These are phyloP conservation scores for Neoboletus magnificus DNA, from an alignment of 768 basidiomycete genomes.

Conservation along the genomic window DNA sequence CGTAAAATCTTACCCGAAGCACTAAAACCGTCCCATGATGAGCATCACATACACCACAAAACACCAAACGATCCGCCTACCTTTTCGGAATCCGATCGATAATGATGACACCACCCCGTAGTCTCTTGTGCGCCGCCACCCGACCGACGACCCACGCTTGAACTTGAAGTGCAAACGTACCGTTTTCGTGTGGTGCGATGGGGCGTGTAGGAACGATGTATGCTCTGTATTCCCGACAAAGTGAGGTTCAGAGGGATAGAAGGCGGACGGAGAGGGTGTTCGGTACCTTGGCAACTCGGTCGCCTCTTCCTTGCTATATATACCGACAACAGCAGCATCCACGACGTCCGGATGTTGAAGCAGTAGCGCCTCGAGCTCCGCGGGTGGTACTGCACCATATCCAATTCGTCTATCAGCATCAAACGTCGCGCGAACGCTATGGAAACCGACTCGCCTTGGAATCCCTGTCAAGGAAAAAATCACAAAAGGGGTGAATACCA, in stretches of 20 bases:
- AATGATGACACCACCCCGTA: constrained; percentile 71
- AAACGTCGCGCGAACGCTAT: not conserved
- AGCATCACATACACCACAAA: not conserved
- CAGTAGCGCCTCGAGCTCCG: constrained; percentile 77
- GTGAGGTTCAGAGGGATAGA: not conserved
- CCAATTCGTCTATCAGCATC: not conserved
- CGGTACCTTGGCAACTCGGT: constrained; percentile 76
- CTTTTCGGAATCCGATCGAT: constrained; percentile 45
- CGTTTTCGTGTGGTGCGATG: constrained; percentile 16
- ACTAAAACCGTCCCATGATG: constrained; percentile 35
- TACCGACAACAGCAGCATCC: constrained; percentile 79
- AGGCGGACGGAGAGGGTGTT: not conserved
- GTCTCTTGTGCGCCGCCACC: constrained; percentile 71
- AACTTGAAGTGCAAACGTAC: constrained; percentile 46
- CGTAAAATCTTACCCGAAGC: constrained; percentile 87
- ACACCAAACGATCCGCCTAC: not conserved
- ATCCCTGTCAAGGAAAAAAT: constrained; percentile 46
- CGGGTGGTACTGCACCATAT: constrained; percentile 64
- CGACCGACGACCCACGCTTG: constrained; percentile 63
- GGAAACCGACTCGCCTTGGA: constrained; percentile 52
- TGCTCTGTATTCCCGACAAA: constrained; percentile 39
- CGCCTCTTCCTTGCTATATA: constrained; percentile 60
- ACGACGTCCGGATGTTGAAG: constrained; percentile 72
- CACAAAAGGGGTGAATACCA: not conserved
- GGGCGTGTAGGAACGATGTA: constrained; percentile 44